Evolutionary conservation across 164 flowering plant species (phyloP), one percentile per base, ranked within the genome.

Genomic region (Berberis thunbergii): DNA sequence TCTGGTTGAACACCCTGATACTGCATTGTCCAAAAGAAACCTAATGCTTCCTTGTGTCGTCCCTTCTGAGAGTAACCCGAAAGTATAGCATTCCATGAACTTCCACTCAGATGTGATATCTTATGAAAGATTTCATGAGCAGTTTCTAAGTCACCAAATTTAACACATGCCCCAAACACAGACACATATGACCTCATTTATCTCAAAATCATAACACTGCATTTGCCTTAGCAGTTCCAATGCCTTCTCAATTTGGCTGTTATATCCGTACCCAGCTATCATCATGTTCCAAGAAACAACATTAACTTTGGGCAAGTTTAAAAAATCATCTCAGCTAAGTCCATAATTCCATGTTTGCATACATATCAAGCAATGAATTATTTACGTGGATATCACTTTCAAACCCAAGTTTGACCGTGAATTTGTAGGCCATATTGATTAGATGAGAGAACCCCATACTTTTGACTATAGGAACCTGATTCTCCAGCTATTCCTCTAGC

Each of bases 61-160:
- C 75, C 88, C 69, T 65, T 73, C 73, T 79, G 89, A 59, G 77
- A 78, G 71, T 80, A 86, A 4, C 85, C 88, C 57, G 95, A 83
- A 42, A 92, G 79, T 56, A 89, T 76, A 56, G 89, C 79, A 78
- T 91, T 91, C 95, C 95, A 91, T 6, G 95, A 82, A 70, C 66
- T 77, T 65, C 78, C 76, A 65, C 77, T 86, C 4, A 88, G 96
- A 64, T 10, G 45, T 0, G 72, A 60, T 73, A 85, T 77, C 68
- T 68, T 74, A 68, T 73, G 70, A 60, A 83, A 83, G 48, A 87
- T 75, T 72, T 67, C 57, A 49, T 74, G 79, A 1, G 75, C 96
- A 44, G 71, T 76, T 72, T 78, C 81, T 40, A 84, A 69, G 74
- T 84, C 83, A 54, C 82, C 85, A 55, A 82, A 84, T 61, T 70